These are phyloP conservation scores for Xerocomellus intermedius DNA, from an alignment of 768 basidiomycete genomes.

Conservation along the genomic window DNA sequence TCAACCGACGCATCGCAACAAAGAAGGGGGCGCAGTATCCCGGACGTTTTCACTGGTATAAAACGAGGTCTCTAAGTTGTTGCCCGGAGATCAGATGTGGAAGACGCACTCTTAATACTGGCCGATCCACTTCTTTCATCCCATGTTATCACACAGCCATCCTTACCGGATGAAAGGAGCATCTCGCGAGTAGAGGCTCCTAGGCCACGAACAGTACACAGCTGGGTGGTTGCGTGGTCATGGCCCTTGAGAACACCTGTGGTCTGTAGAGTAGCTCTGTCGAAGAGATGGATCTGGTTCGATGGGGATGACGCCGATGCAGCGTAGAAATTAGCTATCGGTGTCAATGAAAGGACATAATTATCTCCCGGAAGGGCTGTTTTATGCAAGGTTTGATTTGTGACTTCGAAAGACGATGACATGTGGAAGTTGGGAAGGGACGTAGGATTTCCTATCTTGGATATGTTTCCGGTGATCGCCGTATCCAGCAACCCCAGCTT, in stretches of 20 bases:
- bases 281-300: slow-evolving; percentile 66
- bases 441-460: slow-evolving; percentile 25
- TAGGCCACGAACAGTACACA: slow-evolving; percentile 45
- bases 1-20: slow-evolving; percentile 71
- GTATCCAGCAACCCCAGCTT: neutral
- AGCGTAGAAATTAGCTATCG: slow-evolving; percentile 52
- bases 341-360: slow-evolving; percentile 62
- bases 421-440: slow-evolving; percentile 7
- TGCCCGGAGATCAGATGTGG: neutral
- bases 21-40: slow-evolving; percentile 46
- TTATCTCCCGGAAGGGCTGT: slow-evolving; percentile 39
- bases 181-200: slow-evolving; percentile 41
- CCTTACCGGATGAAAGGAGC: slow-evolving; percentile 66
- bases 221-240: slow-evolving; percentile 51
- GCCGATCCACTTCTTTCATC: slow-evolving; percentile 58
- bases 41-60: slow-evolving; percentile 47
- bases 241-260: slow-evolving; percentile 57
- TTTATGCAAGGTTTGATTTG: slow-evolving; percentile 29
- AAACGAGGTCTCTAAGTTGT: slow-evolving; percentile 34
- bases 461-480: slow-evolving; percentile 26
- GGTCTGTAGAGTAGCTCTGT: slow-evolving; percentile 51
- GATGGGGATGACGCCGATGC: slow-evolving; percentile 60
- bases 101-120: slow-evolving; percentile 58
- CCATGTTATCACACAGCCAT: slow-evolving; percentile 73
- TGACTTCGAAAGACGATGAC: slow-evolving; percentile 25